Percentiles rank a stretch among this genome's conserved stretches.
Evolutionary conservation across 805 yeast genomes (phyloP).

Genomic region (Pichia eremophila): DNA sequence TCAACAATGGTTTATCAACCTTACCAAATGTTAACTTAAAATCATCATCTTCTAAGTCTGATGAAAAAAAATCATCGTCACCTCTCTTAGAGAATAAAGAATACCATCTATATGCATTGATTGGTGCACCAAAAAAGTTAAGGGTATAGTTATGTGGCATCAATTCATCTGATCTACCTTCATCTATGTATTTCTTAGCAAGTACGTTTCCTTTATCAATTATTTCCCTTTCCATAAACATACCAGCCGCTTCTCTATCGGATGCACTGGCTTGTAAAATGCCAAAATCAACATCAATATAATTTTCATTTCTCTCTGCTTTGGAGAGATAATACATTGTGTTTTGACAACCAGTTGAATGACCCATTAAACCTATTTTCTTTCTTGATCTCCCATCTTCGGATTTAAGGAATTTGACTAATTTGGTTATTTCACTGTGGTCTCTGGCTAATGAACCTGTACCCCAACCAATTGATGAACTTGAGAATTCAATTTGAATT

Average conservation of each 20-base stretch:
- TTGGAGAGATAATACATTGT: slow-evolving; percentile 50
- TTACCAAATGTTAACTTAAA: slow-evolving; percentile 44
- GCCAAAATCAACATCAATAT: slow-evolving; percentile 38
- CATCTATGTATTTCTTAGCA: slow-evolving; percentile 30
- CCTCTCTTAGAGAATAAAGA: slow-evolving; percentile 51
- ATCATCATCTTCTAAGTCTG: slow-evolving; percentile 43
- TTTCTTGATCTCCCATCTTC: slow-evolving; percentile 34
- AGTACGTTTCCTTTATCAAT: slow-evolving; percentile 15
- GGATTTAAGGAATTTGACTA: slow-evolving; percentile 47
- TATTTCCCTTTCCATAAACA: slow-evolving; percentile 8
- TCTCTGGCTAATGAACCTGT: slow-evolving; percentile 54
- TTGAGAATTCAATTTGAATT: slow-evolving; percentile 45
- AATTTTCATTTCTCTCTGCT: slow-evolving; percentile 11
- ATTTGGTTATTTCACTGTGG: slow-evolving; percentile 41
- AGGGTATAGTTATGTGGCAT: slow-evolving; percentile 45
- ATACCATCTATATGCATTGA: slow-evolving; percentile 63
- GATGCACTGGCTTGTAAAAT: slow-evolving; percentile 72
- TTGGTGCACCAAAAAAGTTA: slow-evolving; percentile 44
- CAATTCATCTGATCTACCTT: slow-evolving; percentile 38
- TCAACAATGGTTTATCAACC: slow-evolving; percentile 38
- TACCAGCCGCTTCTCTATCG: slow-evolving; percentile 41
- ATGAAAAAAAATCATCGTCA: slow-evolving; percentile 65
- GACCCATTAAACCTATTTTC: slow-evolving; percentile 63
- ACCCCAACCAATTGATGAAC: slow-evolving; percentile 71
- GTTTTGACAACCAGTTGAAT: slow-evolving; percentile 83